phyloP scores from a whole-genome alignment of 2,329 filamentous ascomycete species.

The Paecilomyces sp. region DNA sequence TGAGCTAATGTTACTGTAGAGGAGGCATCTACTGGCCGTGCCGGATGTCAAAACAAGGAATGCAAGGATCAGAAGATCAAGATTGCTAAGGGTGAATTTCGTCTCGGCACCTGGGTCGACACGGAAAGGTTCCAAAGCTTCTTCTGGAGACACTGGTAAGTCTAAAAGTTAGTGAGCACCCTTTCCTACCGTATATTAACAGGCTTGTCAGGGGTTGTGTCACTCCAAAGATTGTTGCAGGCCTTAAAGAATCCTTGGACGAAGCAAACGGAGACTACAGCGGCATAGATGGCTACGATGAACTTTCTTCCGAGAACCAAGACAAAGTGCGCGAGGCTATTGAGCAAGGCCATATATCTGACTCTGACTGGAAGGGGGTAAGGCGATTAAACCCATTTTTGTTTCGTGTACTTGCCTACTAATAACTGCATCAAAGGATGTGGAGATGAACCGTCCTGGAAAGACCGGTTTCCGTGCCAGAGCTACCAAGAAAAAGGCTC shows the following conservation, averaged over 20 bases:
- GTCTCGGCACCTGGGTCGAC: slow-evolving; percentile 67
- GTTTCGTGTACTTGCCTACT: slow-evolving; percentile 1
- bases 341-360: slow-evolving; percentile 69
- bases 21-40: slow-evolving; percentile 61
- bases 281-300: slow-evolving; percentile 73
- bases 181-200: not conserved
- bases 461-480: slow-evolving; percentile 54
- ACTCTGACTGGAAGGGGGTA: slow-evolving; percentile 85
- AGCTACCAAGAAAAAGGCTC: slow-evolving; percentile 24
- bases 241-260: slow-evolving; percentile 48
- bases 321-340: slow-evolving; percentile 68
- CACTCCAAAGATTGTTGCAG: slow-evolving; percentile 65
- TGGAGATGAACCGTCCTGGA: slow-evolving; percentile 64
- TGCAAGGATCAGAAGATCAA: slow-evolving; percentile 67
- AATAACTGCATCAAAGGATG: slow-evolving; percentile 49
- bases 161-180: not conserved
- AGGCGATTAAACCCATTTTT: slow-evolving; percentile 28
- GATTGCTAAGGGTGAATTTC: slow-evolving; percentile 70
- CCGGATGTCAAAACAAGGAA: slow-evolving; percentile 63
- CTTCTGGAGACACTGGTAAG: slow-evolving; percentile 82
- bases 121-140: slow-evolving; percentile 56
- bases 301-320: slow-evolving; percentile 61
- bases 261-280: slow-evolving; percentile 50
- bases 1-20: slow-evolving; percentile 45
- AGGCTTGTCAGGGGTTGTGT: slow-evolving; percentile 69